phyloP scores from a whole-genome alignment of 345 rosid species.

The Hirschfeldia incana region DNA sequence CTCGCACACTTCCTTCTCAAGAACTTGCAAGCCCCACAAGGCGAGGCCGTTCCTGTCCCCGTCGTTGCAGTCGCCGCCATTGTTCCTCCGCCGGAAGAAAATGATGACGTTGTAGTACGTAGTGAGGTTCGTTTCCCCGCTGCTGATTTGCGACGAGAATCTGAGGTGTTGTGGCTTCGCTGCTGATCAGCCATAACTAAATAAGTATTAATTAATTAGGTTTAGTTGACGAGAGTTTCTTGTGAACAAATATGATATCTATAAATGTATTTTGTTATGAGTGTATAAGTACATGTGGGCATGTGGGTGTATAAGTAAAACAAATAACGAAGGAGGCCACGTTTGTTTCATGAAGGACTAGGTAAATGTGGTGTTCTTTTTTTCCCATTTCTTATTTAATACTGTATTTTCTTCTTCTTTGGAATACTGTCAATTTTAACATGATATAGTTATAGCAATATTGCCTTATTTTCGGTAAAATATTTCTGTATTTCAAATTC shows the following conservation, averaged over 20 bases:
- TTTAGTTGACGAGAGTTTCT: conserved; percentile 28
- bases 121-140: conserved; percentile 31
- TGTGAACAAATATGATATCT: conserved; percentile 20
- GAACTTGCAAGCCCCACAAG: conserved; percentile 93
- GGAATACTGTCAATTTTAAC: neutral
- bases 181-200: conserved; percentile 54
- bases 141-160: conserved; percentile 47
- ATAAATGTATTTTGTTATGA: neutral
- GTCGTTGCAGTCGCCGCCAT: conserved; percentile 28
- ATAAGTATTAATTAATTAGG: conserved; percentile 6
- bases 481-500: neutral
- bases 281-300: conserved; percentile 24
- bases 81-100: conserved; percentile 17
- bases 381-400: neutral
- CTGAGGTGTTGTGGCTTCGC: conserved; percentile 44
- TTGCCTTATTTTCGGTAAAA: neutral
- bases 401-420: neutral
- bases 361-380: conserved; percentile 55
- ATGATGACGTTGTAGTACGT: conserved; percentile 18
- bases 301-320: conserved; percentile 49
- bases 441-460: neutral
- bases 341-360: conserved; percentile 85
- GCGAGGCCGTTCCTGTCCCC: conserved; percentile 57
- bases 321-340: conserved; percentile 45
- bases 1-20: conserved; percentile 73